Base-by-base conservation (phyloP, 495 filamentous ascomycete species). In the Trichocladium uniseriatum region DNA sequence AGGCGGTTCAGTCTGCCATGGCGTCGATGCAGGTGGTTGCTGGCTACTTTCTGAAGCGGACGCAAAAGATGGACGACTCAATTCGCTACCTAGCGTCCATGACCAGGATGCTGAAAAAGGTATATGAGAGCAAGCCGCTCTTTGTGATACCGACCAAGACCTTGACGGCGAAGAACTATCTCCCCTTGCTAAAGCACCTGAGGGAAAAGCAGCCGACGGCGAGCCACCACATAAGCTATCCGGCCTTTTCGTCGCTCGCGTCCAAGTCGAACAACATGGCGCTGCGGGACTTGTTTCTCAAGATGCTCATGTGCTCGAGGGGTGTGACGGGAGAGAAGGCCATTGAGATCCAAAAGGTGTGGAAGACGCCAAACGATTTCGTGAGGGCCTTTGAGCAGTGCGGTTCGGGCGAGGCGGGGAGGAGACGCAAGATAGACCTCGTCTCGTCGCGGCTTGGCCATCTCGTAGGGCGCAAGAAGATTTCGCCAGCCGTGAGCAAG, bases 301-400 rank as follows among this genome's bases (percentile, higher is more conserved):
- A 91, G 63, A 91, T 94, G 86, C 69, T 94, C 42, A 91, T 94
- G 87, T 87, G 84, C 55, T 85, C 79, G 9, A 74, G 76, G 20
- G 83, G 86, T 2, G 69, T 94, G n/a, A 82, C 80, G 5, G 83
- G 85, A 0, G 87, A 92, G 53, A 90, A 88, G 60, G 86, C 87
- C 0, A 61, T 89, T 2, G 86, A 88, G 64, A 87, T 94, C 10
- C 86, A 90, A 53, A 79, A 76, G 52, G 59, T 69, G 10, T 94
- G 85, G 82, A 76, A 71, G 49, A 92, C 86, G 11, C 87, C 87
- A 2, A 72, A 73, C 40, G 77, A 76, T 5, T 77, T 94, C 29
- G 56, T 89, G 8, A 77, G 78, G 47, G 87, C 84, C 0, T 89
- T 78, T 61, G 78, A 81, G 56, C 63, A 52, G 0, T 77, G 73